phyloP scores from a whole-genome alignment of 2,329 filamentous ascomycete species.

The Elsinoe batatas region DNA sequence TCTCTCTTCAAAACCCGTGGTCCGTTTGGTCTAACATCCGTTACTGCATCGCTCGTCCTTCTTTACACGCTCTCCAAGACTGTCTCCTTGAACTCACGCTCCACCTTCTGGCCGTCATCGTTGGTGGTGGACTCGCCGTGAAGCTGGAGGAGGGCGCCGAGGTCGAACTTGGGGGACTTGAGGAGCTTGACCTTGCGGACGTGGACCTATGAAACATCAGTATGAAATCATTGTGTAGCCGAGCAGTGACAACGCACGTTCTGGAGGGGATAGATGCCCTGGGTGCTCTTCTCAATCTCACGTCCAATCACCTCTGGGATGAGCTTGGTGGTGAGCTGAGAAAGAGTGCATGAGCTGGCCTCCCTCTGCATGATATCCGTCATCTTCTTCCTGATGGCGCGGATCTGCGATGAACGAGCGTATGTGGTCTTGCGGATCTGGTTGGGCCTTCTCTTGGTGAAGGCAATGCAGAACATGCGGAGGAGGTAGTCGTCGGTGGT shows the following conservation, averaged over 20 bases:
- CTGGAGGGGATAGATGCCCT: constrained; percentile 99
- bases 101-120: constrained; percentile 96
- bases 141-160: constrained; percentile 88
- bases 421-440: constrained; percentile 99
- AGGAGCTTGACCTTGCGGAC: constrained; percentile 99
- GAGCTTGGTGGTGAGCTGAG: constrained; percentile 95
- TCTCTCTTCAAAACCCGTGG: constrained; percentile 11
- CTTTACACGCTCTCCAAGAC: constrained; percentile 86
- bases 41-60: constrained; percentile 14
- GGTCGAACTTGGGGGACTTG: constrained; percentile 98
- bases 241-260: constrained; percentile 53
- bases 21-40: constrained; percentile 14
- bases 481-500: constrained; percentile 99
- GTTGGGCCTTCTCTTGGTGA: constrained; percentile 98
- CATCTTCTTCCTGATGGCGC: constrained; percentile 99
- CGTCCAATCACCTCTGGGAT: constrained; percentile 99
- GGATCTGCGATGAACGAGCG: constrained; percentile 91
- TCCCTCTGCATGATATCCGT: constrained; percentile 96
- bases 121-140: constrained; percentile 96
- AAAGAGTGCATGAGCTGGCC: constrained; percentile 85
- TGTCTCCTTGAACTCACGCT: constrained; percentile 98
- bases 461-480: constrained; percentile 96
- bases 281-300: constrained; percentile 98
- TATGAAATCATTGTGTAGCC: neutral
- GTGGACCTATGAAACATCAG: constrained; percentile 63